Percentiles rank a stretch among this genome's conserved stretches.
These are phyloP conservation scores for Microcera coccophila DNA, from an alignment of 2,329 filamentous ascomycete species.

Conservation along the genomic window DNA sequence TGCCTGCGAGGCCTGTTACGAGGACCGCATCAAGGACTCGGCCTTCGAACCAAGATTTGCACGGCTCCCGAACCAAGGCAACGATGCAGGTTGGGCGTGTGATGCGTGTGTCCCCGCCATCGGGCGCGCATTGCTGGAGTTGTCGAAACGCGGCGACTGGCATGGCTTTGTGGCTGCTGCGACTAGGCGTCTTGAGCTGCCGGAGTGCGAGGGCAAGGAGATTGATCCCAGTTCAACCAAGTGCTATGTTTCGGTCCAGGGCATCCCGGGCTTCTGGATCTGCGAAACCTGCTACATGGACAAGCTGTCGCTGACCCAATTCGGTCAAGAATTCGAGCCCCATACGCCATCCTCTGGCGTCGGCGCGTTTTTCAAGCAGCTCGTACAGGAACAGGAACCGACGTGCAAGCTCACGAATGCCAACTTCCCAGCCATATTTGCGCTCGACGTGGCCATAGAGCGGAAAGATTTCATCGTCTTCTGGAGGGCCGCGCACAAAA, in stretches of 20 bases:
- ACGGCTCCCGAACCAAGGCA: conserved; percentile 21
- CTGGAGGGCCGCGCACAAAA: conserved; percentile 19
- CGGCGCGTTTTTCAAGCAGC: conserved; percentile 19
- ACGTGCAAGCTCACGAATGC: conserved; percentile 24
- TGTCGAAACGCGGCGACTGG: conserved; percentile 28
- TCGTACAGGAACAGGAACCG: conserved; percentile 18
- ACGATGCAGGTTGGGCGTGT: conserved; percentile 32
- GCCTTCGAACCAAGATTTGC: conserved; percentile 31
- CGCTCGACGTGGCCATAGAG: conserved; percentile 24
- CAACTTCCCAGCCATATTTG: conserved; percentile 21
- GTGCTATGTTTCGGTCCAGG: conserved; percentile 26
- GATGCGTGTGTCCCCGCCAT: conserved; percentile 29
- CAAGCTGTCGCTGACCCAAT: conserved; percentile 27
- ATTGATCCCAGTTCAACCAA: conserved; percentile 17
- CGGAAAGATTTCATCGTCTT: conserved; percentile 28
- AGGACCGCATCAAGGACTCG: conserved; percentile 29
- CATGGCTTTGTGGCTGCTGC: conserved; percentile 23
- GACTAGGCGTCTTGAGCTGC: conserved; percentile 21
- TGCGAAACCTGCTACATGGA: conserved; percentile 37
- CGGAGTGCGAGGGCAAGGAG: conserved; percentile 28
- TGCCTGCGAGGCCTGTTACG: conserved; percentile 38
- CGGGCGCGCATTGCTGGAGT: conserved; percentile 12
- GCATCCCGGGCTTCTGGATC: conserved; percentile 24
- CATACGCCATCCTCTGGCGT: conserved; percentile 16
- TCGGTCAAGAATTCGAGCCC: conserved; percentile 27